Evolutionary conservation across 306 rosid genomes (phyloP).

Genomic region (Trifolium pratense): DNA sequence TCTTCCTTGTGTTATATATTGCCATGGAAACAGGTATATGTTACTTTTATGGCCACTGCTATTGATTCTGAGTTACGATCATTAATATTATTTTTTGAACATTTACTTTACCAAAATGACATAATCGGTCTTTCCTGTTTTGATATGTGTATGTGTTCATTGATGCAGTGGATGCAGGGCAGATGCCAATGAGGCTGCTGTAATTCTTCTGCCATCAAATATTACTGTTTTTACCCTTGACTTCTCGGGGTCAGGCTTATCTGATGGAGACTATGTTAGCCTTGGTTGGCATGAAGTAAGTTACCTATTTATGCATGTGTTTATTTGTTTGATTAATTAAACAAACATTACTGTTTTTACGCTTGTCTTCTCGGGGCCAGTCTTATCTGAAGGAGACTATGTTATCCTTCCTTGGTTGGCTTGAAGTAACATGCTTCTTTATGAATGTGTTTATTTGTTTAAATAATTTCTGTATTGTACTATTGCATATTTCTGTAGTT

Average conservation of each 20-base stretch:
- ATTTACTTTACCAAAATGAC: conserved; percentile 7
- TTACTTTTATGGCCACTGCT: conserved; percentile 19
- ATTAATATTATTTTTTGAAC: conserved; percentile 10
- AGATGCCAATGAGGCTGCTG: conserved; percentile 98
- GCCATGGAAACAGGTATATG: conserved; percentile 93
- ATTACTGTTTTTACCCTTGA: conserved; percentile 95
- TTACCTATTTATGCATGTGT: conserved; percentile 38
- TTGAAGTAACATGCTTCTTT: conserved; percentile 66
- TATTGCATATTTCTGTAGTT: background rate
- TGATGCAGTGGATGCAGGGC: conserved; percentile 98
- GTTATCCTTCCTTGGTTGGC: conserved; percentile 99
- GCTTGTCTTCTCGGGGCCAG: conserved; percentile 94
- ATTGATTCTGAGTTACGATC: conserved; percentile 28
- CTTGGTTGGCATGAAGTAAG: conserved; percentile 99
- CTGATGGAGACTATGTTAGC: conserved; percentile 96
- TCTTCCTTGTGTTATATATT: conserved; percentile 96
- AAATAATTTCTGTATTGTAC: conserved; percentile 32
- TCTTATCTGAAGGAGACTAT: conserved; percentile 86
- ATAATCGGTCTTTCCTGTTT: conserved; percentile 1
- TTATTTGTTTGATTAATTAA: conserved; percentile 4
- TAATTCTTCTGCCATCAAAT: conserved; percentile 93
- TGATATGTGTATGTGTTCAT: conserved; percentile 36
- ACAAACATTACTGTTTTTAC: conserved; percentile 85
- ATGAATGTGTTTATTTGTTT: conserved; percentile 27
- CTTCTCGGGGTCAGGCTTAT: conserved; percentile 97